phyloP scores from a whole-genome alignment of 1,284 basidiomycete genomes.

The Cutaneotrichosporon daszewskae region DNA sequence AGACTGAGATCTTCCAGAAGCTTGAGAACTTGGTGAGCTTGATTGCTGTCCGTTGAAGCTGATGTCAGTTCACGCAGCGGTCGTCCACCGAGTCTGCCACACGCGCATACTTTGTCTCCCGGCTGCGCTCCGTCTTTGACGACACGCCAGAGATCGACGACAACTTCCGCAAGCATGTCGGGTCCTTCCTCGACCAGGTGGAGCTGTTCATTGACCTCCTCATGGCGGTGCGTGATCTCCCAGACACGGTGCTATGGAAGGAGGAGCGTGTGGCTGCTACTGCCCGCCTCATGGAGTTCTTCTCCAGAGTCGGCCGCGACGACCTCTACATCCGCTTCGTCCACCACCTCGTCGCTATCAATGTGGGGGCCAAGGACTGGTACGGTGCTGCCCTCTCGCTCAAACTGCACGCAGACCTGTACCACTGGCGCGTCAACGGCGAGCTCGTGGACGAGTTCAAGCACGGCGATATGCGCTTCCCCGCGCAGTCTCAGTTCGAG shows the following conservation, averaged over 20 bases:
- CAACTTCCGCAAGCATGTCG: conserved; percentile 68
- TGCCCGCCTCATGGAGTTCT: conserved; percentile 85
- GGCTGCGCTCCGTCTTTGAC: conserved; percentile 82
- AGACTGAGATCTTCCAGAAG: conserved; percentile 90
- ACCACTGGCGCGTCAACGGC: conserved; percentile 76
- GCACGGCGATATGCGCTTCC: conserved; percentile 64
- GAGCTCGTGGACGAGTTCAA: conserved; percentile 73
- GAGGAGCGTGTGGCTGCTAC: conserved; percentile 93
- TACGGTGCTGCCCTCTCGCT: conserved; percentile 88
- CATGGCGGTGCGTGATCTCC: conserved; percentile 83
- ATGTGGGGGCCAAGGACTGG: conserved; percentile 79
- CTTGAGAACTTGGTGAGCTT: conserved; percentile 64
- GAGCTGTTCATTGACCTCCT: conserved; percentile 92
- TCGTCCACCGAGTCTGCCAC: conserved; percentile 53
- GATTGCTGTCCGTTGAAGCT: conserved; percentile 1
- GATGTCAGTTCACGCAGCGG: conserved; percentile 27
- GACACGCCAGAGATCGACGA: conserved; percentile 67
- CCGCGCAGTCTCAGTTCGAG: conserved; percentile 88
- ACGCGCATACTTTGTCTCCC: conserved; percentile 90
- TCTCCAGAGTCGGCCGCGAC: conserved; percentile 74
- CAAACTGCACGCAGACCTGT: conserved; percentile 87
- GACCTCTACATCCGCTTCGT: conserved; percentile 92
- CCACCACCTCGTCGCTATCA: conserved; percentile 84
- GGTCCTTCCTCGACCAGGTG: conserved; percentile 78
- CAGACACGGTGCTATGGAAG: conserved; percentile 84